Evolutionary conservation across 345 rosid genomes (phyloP), one percentile per base, ranked within the genome.

Genomic region (Eucalyptus regnans): DNA sequence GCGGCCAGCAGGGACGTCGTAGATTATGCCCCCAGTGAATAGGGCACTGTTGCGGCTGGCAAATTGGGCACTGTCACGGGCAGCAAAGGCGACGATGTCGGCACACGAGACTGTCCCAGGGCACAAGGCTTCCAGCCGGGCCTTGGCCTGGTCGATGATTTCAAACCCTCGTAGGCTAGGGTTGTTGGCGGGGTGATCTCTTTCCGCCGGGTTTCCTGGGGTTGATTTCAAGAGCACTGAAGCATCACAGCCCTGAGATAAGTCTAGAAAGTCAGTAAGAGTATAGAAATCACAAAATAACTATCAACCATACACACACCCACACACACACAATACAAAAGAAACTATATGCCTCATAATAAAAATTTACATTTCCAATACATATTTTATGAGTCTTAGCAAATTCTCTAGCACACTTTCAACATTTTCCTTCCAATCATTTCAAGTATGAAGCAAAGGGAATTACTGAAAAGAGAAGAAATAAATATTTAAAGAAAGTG

Each of bases 1-100:
- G 41, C 94, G 92, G 23, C 96, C 95, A 5, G 93, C 89, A 0
- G 92, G 92, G 5, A 94, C 91, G 2, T 86, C 86, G 85, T 92
- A 93, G 88, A 89, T 58, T 13, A 89, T 90, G 2, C 90, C 86
- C 11, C 95, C 92, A 1, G 90, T 62, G 41, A 52, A 68, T 44
- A 25, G 7, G 71, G 91, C 87, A 25, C 93, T 91, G 87, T 92
- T 93, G 1, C 93, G 88, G 8, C 1, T 18, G 1, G 90, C 81
- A 41, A 52, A 68, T 37, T n/a, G 4, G 71, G 90, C 87, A 25
- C 93, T 91, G 87, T 94, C 95, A 0, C 94, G 88, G 8, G 96
- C 94, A 1, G 94, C 94, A 7, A 95, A 94, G 6, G 95, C 93
- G 3, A 94, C 13, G 56, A 94, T 94, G 90, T 94, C 96, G 1